Evolutionary conservation across 2,329 filamentous ascomycete species (phyloP), one percentile per base, ranked within the genome.

Genomic region (Diaporthe batatas): DNA sequence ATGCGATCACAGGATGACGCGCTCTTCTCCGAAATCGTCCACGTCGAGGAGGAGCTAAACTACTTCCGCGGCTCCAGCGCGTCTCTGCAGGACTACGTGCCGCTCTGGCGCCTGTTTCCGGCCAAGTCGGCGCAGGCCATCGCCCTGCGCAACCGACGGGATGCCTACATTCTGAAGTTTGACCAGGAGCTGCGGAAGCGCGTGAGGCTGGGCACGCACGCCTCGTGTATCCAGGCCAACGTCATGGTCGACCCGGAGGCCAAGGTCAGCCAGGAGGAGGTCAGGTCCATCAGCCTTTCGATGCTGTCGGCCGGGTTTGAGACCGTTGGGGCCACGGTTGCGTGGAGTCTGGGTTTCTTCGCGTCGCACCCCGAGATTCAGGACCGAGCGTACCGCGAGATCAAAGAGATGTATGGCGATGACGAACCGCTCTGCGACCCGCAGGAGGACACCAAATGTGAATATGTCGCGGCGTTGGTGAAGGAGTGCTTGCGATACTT

Each of bases 271-370:
- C 39, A 47, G 16, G 58, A 62, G 39, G 39, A 62, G 39, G 58
- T 62, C 16, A 18, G 58, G 10, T 62, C 58, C 36, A 62, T 62
- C 16, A 62, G 58, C 58, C 39, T 62, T 10, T 62, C 58, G 23
- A 93, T 93, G 91, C 82, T 93, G 6, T 91, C 89, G 0, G 91
- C 91, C 0, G 91, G 91, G 0, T 82, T 93, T 4, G 91, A 93
- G 75, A 93, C 91, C 0, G 86, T 93, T 47, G 91, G 90, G 1
- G 92, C 90, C 0, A 83, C 91, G 6, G 87, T 92, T 1, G 88
- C 90, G 6, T 92, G 91, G 91, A 90, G 89, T 76, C 85, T 92
- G 67, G 89, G 87, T 0, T 83, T 91, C 36, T 81, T 93, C 3
- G 86, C 90, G 0, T 86, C 89, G 58, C 84, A 89, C 29, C 87